Evolutionary conservation across 2,329 filamentous ascomycete species (phyloP).

Genomic region (Ascochyta fabae): DNA sequence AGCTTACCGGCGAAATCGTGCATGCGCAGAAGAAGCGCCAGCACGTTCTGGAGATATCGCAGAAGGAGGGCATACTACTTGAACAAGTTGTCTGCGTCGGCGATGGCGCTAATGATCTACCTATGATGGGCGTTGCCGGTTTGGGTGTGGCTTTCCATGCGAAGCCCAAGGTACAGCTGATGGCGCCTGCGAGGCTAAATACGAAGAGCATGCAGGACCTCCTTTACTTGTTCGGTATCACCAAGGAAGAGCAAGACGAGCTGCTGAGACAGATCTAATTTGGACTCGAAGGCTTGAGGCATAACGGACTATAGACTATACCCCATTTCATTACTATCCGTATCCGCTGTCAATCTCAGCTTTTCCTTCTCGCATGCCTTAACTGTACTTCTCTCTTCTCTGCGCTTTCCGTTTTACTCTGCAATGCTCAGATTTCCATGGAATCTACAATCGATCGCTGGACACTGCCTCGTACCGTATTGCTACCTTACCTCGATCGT

Average conservation of each 20-base stretch:
- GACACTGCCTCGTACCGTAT: no score
- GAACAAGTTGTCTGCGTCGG: slow-evolving; percentile 76
- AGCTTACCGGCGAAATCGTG: slow-evolving; percentile 74
- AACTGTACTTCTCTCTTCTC: no score
- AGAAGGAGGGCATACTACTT: slow-evolving; percentile 68
- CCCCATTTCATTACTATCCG: slow-evolving; percentile 6
- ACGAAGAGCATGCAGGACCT: slow-evolving; percentile 73
- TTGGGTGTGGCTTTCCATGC: slow-evolving; percentile 84
- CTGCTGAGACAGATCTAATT: slow-evolving; percentile 47
- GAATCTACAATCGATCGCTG: no score
- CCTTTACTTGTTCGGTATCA: slow-evolving; percentile 76
- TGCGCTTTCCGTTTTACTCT: no score
- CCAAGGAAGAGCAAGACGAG: slow-evolving; percentile 65
- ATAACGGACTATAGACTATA: slow-evolving; percentile 3
- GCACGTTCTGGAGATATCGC: slow-evolving; percentile 73
- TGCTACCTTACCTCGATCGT: no score
- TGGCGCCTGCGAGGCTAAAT: slow-evolving; percentile 76
- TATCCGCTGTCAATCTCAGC: not conserved
- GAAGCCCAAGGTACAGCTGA: slow-evolving; percentile 80
- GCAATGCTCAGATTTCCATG: no score
- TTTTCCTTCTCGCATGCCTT: no score
- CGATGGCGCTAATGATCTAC: slow-evolving; percentile 81
- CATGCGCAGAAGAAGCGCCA: slow-evolving; percentile 77
- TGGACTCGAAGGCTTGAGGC: no score
- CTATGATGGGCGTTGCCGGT: slow-evolving; percentile 78